Conservation (phyloP, 2,329 filamentous ascomycete species). For the Calonectria henricotiae region DNA sequence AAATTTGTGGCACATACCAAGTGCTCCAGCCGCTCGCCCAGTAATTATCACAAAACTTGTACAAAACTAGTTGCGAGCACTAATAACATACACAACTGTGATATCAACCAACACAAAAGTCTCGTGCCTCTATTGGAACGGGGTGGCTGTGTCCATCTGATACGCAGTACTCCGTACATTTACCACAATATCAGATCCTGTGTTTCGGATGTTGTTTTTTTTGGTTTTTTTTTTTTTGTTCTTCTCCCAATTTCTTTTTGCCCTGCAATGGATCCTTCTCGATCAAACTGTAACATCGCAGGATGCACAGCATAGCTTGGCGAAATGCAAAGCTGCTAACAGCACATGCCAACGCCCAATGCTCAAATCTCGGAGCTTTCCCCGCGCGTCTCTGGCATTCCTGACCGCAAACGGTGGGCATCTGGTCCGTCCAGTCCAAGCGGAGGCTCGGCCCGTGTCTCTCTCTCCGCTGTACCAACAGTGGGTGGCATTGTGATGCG, state of each 20-base stretch:
- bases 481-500: not conserved
- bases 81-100: not conserved
- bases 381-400: not conserved
- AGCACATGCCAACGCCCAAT: not conserved
- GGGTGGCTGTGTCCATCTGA: slow-evolving; percentile 11
- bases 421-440: slow-evolving; percentile 1
- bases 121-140: not conserved
- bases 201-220: not conserved
- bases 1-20: not conserved
- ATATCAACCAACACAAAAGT: not conserved
- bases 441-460: slow-evolving; percentile 6
- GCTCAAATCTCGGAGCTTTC: slow-evolving; percentile 14
- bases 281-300: slow-evolving; percentile 3
- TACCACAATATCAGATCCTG: not conserved
- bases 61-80: slow-evolving; percentile 4
- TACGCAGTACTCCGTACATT: not conserved
- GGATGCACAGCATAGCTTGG: not conserved
- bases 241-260: not conserved
- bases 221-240: not conserved
- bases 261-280: not conserved
- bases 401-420: not conserved
- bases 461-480: slow-evolving; percentile 2
- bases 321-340: not conserved
- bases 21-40: not conserved
- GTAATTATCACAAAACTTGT: not conserved